Evolutionary conservation across 371 early-diverging fungal species (phyloP), one percentile per base, ranked within the genome.

Genomic region (Mycotypha africana): DNA sequence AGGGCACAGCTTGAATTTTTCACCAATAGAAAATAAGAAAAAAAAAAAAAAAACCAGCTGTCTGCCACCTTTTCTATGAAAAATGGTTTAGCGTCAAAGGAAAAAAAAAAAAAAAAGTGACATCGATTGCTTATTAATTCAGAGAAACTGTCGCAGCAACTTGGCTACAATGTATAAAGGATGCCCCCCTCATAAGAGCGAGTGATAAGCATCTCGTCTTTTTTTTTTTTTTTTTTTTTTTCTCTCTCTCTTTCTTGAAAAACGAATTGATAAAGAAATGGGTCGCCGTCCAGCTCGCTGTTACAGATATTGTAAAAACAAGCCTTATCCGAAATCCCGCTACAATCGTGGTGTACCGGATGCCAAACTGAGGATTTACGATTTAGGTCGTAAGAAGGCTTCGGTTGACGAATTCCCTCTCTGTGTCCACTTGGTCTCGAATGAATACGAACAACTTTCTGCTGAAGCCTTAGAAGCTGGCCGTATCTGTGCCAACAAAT

Each of bases 321-420:
- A 99, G 91, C 99, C 99, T 59, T 99, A 99, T 81, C 98, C 98
- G 64, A 99, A 99, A 89, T 95, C 96, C 53, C 90, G 99, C 61
- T 99, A 91, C 91, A 91, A 92, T 82, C 97, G 99, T 85, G 99
- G 98, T 93, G 99, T 99, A 62, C 99, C 99, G 41, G 93, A 73
- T 81, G 86, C 98, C 73, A 99, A 99, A 91, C 90, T 99, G 71
- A 79, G 95, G 58, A 99, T 99, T 76, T 98, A 86, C 79, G 99
- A 99, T 74, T 77, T 98, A 53, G 99, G 99, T 61, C 90, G 97
- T 58, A 99, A 97, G 91, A 97, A 94, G 87, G 99, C 99, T 43
- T 73, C 70, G 52, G 99, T 98, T 49, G 93, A 97, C 72, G 99
- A 97, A 62, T 98, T 99, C 85, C 99, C 99, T 52, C 78, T 85